Percentiles rank a stretch among this genome's conserved stretches.
Conservation (phyloP, 495 filamentous ascomycete genomes). For the Tuber magnatum region DNA sequence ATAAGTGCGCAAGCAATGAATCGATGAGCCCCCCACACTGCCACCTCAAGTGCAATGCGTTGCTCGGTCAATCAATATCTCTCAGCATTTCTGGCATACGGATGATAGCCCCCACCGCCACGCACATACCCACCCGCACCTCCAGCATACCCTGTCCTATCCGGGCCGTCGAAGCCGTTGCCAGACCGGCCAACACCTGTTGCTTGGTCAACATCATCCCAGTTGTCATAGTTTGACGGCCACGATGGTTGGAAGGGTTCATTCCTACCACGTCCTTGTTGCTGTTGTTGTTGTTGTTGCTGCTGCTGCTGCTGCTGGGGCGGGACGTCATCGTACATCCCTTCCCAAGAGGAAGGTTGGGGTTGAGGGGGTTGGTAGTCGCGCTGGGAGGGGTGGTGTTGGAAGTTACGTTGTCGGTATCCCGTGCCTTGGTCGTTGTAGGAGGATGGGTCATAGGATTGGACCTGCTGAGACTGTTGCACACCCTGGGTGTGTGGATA, state of each 20-base stretch:
- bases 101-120: conserved; percentile 22
- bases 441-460: not conserved
- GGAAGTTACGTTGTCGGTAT: conserved; percentile 32
- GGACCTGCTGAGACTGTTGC: conserved; percentile 15
- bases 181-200: conserved; percentile 33
- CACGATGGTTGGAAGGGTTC: conserved; percentile 32
- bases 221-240: conserved; percentile 17
- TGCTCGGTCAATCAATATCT: conserved; percentile 20
- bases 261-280: conserved; percentile 36
- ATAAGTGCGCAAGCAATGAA: not conserved
- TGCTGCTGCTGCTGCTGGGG: conserved; percentile 54
- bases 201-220: conserved; percentile 37
- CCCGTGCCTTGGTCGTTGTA: not conserved
- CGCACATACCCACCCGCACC: conserved; percentile 12
- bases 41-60: not conserved
- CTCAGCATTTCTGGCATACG: conserved; percentile 36
- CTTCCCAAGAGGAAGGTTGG: conserved; percentile 67
- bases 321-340: conserved; percentile 98
- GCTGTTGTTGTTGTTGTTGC: conserved; percentile 15
- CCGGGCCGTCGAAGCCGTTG: conserved; percentile 48
- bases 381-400: conserved; percentile 38
- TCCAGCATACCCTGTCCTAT: conserved; percentile 27
- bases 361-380: conserved; percentile 40
- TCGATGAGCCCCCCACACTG: not conserved
- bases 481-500: conserved; percentile 30